Evolutionary conservation across 371 early-diverging fungal species (phyloP).

Genomic region (Mortierella sp.): DNA sequence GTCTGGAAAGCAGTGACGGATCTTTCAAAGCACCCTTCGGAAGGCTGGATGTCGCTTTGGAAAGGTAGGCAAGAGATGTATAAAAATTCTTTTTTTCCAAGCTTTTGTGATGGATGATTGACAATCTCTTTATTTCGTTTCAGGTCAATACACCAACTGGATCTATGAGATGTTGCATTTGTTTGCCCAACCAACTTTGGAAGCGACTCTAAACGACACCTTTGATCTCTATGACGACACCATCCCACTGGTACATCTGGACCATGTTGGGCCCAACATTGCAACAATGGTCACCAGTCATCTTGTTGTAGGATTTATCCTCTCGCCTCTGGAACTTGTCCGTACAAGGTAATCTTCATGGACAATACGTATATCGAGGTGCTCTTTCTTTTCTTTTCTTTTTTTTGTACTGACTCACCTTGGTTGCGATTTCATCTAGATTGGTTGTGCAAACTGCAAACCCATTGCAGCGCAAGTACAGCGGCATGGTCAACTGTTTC

Average conservation of each 20-base stretch:
- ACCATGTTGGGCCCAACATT: constrained; percentile 74
- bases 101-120: not conserved
- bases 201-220: constrained; percentile 79
- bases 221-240: constrained; percentile 87
- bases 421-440: constrained; percentile 36
- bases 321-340: constrained; percentile 85
- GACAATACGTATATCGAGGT: not conserved
- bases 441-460: constrained; percentile 81
- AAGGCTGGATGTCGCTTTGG: constrained; percentile 77
- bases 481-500: constrained; percentile 78
- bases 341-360: constrained; percentile 69
- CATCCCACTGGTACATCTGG: constrained; percentile 81
- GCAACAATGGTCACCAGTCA: constrained; percentile 79
- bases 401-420: not conserved
- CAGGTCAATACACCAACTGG: constrained; percentile 85
- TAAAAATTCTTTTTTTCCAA: not conserved
- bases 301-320: constrained; percentile 74
- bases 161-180: constrained; percentile 79
- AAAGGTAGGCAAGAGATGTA: constrained; percentile 64
- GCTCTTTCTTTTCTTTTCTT: not conserved
- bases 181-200: constrained; percentile 80
- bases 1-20: constrained; percentile 67
- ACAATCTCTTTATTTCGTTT: constrained; percentile 3
- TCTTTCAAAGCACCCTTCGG: constrained; percentile 72
- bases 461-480: constrained; percentile 80